A percentile compares a stretch with the other conserved stretches of the same genome.
These are phyloP conservation scores for Emericellopsis cladophorae DNA, from an alignment of 2,329 filamentous ascomycete genomes.

Conservation along the genomic window DNA sequence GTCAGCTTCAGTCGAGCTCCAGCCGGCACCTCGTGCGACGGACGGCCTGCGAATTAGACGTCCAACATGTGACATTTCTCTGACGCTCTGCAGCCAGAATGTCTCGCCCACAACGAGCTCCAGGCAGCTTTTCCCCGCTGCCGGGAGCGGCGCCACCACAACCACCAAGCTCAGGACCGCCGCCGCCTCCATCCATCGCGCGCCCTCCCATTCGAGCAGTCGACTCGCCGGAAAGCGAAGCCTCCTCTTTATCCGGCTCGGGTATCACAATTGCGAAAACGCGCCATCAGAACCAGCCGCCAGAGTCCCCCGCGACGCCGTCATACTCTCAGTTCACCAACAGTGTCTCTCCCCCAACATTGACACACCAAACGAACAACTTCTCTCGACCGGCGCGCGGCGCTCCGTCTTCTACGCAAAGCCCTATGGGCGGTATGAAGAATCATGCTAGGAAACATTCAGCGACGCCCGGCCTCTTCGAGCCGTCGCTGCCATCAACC, in stretches of 20 bases:
- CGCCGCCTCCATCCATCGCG: constrained; percentile 10
- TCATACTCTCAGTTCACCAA: constrained; percentile 30
- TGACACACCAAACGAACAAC: constrained; percentile 21
- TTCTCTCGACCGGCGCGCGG: constrained; percentile 41
- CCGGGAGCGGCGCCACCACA: constrained; percentile 14
- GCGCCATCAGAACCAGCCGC: constrained; percentile 16
- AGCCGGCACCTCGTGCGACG: background rate
- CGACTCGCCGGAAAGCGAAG: constrained; percentile 16
- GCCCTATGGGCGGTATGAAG: constrained; percentile 12
- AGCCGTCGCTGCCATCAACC: constrained; percentile 56
- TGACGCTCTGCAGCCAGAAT: constrained; percentile 14
- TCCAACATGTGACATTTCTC: constrained; percentile 29
- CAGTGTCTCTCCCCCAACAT: too few relatives aligned
- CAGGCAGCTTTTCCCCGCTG: constrained; percentile 44
- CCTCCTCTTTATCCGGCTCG: constrained; percentile 8
- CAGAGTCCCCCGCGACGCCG: constrained; percentile 26
- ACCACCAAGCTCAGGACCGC: constrained; percentile 7
- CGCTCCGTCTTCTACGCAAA: constrained; percentile 11
- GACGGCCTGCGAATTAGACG: background rate
- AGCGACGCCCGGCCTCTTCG: constrained; percentile 64
- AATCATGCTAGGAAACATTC: constrained; percentile 52
- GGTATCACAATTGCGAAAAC: constrained; percentile 33
- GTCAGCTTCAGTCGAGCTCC: background rate
- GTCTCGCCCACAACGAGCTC: constrained; percentile 32
- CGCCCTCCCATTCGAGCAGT: constrained; percentile 19